A percentile compares a stretch with the other conserved stretches of the same genome.
Conservation (phyloP, 352 stramenopile genomes). For the Globisporangium nagaii region DNA sequence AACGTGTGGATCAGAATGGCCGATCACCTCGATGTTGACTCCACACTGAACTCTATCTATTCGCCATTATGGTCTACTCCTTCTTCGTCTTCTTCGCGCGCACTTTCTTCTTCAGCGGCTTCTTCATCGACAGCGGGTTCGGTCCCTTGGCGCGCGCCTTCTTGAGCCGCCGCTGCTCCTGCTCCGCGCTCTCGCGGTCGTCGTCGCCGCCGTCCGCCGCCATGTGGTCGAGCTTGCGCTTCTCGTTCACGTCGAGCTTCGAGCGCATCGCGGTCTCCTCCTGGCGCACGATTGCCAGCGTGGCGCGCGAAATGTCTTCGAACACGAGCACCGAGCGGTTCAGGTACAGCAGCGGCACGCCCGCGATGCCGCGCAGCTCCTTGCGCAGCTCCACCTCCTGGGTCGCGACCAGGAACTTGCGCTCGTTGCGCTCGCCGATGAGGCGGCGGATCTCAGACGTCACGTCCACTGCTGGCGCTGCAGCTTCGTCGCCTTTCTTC, state of each 20-base stretch:
- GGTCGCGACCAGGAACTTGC: conserved; percentile 82
- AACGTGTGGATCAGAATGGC: no score
- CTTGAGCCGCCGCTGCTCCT: conserved; percentile 26
- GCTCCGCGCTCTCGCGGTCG: no score
- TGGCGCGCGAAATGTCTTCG: conserved; percentile 75
- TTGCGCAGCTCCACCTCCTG: conserved; percentile 82
- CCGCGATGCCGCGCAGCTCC: conserved; percentile 52
- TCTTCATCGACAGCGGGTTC: conserved; percentile 77
- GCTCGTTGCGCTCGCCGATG: conserved; percentile 63
- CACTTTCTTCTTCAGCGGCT: conserved; percentile 71
- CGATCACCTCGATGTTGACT: no score
- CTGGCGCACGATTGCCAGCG: conserved; percentile 72
- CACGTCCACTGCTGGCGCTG: conserved; percentile 33
- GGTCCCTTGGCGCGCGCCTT: conserved; percentile 60
- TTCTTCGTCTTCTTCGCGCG: conserved; percentile 69
- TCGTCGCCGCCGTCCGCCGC: conserved; percentile 5
- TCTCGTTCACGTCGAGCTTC: conserved; percentile 69
- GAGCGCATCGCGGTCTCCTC: conserved; percentile 65
- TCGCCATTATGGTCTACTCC: not conserved
- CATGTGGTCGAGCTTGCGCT: conserved; percentile 65
- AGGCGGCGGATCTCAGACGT: conserved; percentile 12
- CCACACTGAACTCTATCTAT: no score
- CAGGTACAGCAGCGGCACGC: conserved; percentile 81
- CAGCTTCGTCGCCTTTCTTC: conserved; percentile 15
- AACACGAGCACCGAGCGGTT: conserved; percentile 88